These are phyloP conservation scores for Cryoendolithus antarcticus DNA, from an alignment of 2,329 filamentous ascomycete genomes.

Conservation along the genomic window DNA sequence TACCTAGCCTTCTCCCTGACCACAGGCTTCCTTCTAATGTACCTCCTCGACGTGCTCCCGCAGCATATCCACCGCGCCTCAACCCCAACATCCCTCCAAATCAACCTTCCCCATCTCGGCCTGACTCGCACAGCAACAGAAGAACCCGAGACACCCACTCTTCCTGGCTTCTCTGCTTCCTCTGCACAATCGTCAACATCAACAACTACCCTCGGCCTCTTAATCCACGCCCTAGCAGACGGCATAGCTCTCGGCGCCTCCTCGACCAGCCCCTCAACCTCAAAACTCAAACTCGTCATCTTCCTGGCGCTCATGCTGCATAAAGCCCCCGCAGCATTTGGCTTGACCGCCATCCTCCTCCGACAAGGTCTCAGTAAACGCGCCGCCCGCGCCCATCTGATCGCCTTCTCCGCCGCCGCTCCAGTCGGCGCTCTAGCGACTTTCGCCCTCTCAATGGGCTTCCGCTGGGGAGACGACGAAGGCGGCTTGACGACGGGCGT, in stretches of 20 bases:
- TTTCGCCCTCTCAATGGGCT: conserved; percentile 63
- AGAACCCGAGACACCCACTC: conserved; percentile 8
- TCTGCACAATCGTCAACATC: conserved; percentile 20
- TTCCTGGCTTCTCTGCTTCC: conserved; percentile 22
- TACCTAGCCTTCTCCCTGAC: conserved; percentile 82
- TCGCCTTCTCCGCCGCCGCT: conserved; percentile 84
- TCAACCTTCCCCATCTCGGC: conserved; percentile 70
- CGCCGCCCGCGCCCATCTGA: conserved; percentile 67
- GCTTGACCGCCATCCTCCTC: conserved; percentile 75
- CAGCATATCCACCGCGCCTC: conserved; percentile 53
- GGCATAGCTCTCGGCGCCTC: conserved; percentile 93
- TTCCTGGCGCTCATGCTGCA: conserved; percentile 96
- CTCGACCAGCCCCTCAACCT: conserved; percentile 49
- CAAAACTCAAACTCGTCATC: conserved; percentile 74
- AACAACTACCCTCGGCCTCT: conserved; percentile 69
- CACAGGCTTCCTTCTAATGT: conserved; percentile 90
- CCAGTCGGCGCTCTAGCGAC: conserved; percentile 75
- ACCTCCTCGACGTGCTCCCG: conserved; percentile 78
- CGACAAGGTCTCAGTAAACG: conserved; percentile 87
- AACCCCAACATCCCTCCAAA: conserved; percentile 60
- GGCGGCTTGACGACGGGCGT: conserved; percentile 65
- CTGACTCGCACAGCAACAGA: conserved; percentile 28
- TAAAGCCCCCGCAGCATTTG: conserved; percentile 88
- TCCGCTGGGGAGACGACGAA: conserved; percentile 40
- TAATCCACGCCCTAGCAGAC: conserved; percentile 90